These are phyloP conservation scores for Talaromyces stipitatus DNA, from an alignment of 495 filamentous ascomycete genomes.

Conservation along the genomic window DNA sequence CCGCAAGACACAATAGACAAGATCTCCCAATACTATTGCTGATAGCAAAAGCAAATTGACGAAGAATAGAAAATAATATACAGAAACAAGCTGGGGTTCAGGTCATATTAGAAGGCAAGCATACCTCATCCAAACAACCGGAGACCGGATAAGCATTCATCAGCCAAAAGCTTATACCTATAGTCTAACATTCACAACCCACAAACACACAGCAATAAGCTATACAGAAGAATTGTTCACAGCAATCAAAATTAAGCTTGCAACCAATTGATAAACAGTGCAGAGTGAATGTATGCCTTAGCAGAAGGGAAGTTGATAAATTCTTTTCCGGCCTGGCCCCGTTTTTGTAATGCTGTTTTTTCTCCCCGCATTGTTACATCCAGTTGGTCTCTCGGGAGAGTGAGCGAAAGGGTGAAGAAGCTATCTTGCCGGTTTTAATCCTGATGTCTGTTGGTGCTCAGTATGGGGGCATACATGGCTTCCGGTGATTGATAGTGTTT, in stretches of 20 bases:
- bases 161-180: not conserved
- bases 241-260: too few species aligned
- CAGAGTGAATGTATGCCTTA: too few species aligned
- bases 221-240: too few species aligned
- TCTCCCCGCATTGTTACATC: not conserved
- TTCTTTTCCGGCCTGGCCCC: not conserved
- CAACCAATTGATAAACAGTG: too few species aligned
- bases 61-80: not conserved
- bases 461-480: too few species aligned
- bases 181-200: not conserved
- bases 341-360: not conserved
- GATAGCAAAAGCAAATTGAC: too few species aligned
- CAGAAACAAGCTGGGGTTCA: not conserved
- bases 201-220: too few species aligned
- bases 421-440: not conserved
- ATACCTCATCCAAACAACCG: not conserved
- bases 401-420: not conserved
- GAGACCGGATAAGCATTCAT: constrained; percentile 1
- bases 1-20: too few species aligned
- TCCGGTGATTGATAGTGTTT: too few species aligned
- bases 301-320: not conserved
- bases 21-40: too few species aligned
- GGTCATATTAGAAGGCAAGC: not conserved
- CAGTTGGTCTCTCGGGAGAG: not conserved
- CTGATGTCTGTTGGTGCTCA: not conserved